phyloP scores from a whole-genome alignment of 805 yeast species.

The Yamadazyma takamatsuzukensis region DNA sequence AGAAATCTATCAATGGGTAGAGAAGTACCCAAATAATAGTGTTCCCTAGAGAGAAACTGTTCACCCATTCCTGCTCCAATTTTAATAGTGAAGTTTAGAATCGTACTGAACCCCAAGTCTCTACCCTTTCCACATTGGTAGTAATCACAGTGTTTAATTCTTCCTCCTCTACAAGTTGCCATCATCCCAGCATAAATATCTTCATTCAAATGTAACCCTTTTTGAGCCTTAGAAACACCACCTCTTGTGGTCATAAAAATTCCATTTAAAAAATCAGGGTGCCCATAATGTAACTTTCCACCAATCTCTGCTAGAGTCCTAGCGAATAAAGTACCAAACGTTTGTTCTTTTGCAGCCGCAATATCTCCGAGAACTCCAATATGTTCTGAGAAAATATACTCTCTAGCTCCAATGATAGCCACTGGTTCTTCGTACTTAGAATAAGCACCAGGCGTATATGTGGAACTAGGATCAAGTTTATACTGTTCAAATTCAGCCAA shows the following conservation, averaged over 20 bases:
- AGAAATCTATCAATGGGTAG: conserved; percentile 85
- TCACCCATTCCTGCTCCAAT: conserved; percentile 99
- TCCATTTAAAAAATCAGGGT: conserved; percentile 90
- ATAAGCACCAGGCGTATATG: conserved; percentile 52
- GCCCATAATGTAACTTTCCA: conserved; percentile 93
- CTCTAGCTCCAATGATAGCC: conserved; percentile 94
- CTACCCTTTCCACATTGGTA: conserved; percentile 97
- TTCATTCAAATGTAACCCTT: conserved; percentile 87
- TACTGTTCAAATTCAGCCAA: conserved; percentile 89
- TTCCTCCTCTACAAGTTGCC: conserved; percentile 84
- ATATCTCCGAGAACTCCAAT: conserved; percentile 92
- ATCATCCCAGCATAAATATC: conserved; percentile 96
- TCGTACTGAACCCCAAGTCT: conserved; percentile 90
- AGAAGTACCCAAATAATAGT: conserved; percentile 85
- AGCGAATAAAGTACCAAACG: conserved; percentile 94
- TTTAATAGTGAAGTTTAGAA: conserved; percentile 88
- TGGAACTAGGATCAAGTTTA: conserved; percentile 45
- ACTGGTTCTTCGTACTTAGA: conserved; percentile 37
- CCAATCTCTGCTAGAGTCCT: conserved; percentile 92
- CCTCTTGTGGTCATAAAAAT: conserved; percentile 94
- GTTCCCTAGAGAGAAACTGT: conserved; percentile 87
- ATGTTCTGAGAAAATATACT: conserved; percentile 89
- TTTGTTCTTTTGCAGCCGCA: conserved; percentile 97
- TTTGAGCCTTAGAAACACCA: conserved; percentile 92
- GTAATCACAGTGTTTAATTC: conserved; percentile 92